Conservation (phyloP, 2,329 filamentous ascomycete genomes). For the Dactylellina drechsleri region DNA sequence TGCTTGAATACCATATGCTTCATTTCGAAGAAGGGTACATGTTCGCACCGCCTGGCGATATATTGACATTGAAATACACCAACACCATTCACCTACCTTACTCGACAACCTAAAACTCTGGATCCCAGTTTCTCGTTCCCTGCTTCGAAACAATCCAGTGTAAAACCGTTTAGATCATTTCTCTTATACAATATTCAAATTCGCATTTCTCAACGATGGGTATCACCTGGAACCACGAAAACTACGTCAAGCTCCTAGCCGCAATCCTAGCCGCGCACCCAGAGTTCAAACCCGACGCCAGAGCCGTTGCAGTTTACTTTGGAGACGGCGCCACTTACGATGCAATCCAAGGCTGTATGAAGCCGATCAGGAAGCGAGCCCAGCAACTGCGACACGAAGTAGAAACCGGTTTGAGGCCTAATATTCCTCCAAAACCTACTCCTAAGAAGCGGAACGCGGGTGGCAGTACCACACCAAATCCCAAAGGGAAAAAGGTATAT, state of each 20-base stretch:
- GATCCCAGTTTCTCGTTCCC: no score
- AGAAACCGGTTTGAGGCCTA: conserved; percentile 42
- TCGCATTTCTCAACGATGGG: conserved; percentile 13
- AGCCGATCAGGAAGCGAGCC: conserved; percentile 34
- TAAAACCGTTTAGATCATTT: not conserved
- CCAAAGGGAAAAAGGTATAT: conserved; percentile 41
- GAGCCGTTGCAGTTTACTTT: conserved; percentile 39
- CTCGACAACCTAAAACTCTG: no score
- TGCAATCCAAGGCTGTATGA: conserved; percentile 48
- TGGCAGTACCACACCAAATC: conserved; percentile 22
- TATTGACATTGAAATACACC: not conserved
- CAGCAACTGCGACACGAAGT: conserved; percentile 37
- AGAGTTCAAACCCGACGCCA: conserved; percentile 33
- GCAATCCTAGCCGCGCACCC: conserved; percentile 49
- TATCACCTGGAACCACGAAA: conserved; percentile 45
- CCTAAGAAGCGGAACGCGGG: conserved; percentile 29
- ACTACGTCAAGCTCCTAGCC: conserved; percentile 50
- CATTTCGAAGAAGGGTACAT: no score
- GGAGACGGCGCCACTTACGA: conserved; percentile 51
- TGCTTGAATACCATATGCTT: no score
- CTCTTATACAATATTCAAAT: not conserved
- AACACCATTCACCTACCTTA: not conserved
- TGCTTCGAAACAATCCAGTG: no score
- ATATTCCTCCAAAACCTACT: conserved; percentile 28
- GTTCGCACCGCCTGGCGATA: not conserved